Evolutionary conservation across 306 rosid species (phyloP).

Genomic region (Urtica urens): DNA sequence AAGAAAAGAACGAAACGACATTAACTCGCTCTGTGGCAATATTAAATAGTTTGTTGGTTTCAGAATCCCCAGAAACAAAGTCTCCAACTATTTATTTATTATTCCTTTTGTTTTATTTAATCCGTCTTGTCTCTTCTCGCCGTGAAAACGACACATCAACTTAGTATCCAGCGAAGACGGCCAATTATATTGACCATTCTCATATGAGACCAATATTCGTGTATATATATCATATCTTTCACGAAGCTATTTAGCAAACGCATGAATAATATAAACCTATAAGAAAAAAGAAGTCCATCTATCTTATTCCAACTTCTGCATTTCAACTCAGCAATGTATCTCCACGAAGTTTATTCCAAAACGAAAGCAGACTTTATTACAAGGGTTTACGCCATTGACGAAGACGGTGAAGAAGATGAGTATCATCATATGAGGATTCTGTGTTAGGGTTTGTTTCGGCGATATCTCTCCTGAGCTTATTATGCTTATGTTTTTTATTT

Average conservation of each 20-base stretch:
- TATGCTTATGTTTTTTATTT: conserved; percentile 8
- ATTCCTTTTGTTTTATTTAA: conserved; percentile 20
- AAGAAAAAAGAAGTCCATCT: no score
- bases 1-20: conserved; percentile 6
- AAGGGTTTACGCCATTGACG: no score
- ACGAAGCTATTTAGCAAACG: background rate
- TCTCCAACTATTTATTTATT: no score
- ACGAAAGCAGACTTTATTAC: no score
- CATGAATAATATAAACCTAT: no score
- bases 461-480: conserved; percentile 97
- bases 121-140: conserved; percentile 40
- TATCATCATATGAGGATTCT: background rate
- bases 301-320: no score
- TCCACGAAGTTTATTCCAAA: background rate
- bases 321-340: no score
- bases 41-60: conserved; percentile 24
- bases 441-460: conserved; percentile 25
- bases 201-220: background rate
- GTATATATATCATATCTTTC: background rate
- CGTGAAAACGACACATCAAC: conserved; percentile 61
- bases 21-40: background rate
- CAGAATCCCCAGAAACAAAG: conserved; percentile 79
- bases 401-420: background rate
- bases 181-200: conserved; percentile 26
- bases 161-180: conserved; percentile 36